phyloP scores from a whole-genome alignment of 805 yeast species.

The Hanseniaspora osmophila region DNA sequence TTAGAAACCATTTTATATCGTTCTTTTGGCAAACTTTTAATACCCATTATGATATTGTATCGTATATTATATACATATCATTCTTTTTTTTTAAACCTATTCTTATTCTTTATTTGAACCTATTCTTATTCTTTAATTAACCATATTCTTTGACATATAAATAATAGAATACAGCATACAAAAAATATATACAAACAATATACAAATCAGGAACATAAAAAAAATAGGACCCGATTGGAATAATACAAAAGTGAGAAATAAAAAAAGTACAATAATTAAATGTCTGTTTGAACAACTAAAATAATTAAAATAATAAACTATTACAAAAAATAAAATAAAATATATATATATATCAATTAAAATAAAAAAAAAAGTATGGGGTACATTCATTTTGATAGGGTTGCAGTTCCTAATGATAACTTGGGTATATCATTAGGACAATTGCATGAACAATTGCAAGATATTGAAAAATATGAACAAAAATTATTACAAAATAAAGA shows the following conservation, averaged over 20 bases:
- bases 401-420: slow-evolving; percentile 5
- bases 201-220: not conserved
- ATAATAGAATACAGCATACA: too few species aligned
- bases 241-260: not conserved
- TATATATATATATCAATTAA: not conserved
- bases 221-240: not conserved
- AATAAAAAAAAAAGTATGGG: slow-evolving; percentile 1
- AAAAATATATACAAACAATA: not conserved
- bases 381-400: slow-evolving; percentile 6
- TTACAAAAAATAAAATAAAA: not conserved
- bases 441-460: not conserved
- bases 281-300: too few species aligned
- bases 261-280: not conserved
- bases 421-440: not conserved
- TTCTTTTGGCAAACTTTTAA: too few species aligned
- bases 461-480: not conserved
- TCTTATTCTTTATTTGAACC: too few species aligned
- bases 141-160: too few species aligned
- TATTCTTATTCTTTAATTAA: too few species aligned
- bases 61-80: too few species aligned
- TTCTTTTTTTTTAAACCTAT: too few species aligned
- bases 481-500: not conserved
- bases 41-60: too few species aligned
- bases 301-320: not conserved
- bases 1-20: too few species aligned